Base-by-base conservation (phyloP, 2,329 filamentous ascomycete species). In the Aspergillus clavatus region DNA sequence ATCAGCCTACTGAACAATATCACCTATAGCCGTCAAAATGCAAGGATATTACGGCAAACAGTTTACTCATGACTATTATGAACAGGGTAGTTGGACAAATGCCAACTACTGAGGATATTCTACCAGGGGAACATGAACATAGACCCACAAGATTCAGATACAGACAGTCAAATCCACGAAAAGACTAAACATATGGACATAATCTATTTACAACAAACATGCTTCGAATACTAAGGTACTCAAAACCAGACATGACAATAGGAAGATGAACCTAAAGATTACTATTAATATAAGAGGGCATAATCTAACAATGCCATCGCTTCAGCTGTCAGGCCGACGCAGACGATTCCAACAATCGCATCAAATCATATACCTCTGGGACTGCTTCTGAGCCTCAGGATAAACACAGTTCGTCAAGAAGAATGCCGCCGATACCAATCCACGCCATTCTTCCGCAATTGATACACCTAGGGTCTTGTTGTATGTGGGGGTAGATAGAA, bases 261-360 rank as follows among this genome's bases (percentile, higher is more conserved):
- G n/a, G 31, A 19, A 35, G 31, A 21, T 18, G 14, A 35, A 6
- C 18, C 16, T 21, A 53, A 66, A 69, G 22, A 56, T 56, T 57
- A 57, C 33, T 54, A 57, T 56, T 57, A 57, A 40, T 49, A 52
- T 43, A 54, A 57, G 40, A 48, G 48, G 45, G 38, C 53, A 41
- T 47, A 45, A 53, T 52, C 47, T 53, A 51, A 49, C 40, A 47
- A 46, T 51, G 48, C 40, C 46, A 47, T 46, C 28, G 42, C 46
- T 41, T 35, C 31, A 35, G 31, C n/a, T 11, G 11, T 18, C 7
- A 19, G 16, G 11, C 31, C 11, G 31, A 35, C 47, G 22, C 22
- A 19, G 45, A 47, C 47, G 43, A 48, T 42, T 36, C 43, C 50
- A 46, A 51, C 47, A 43, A 46, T 50, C 53, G 46, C 53, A 49